phyloP scores from a whole-genome alignment of 352 stramenopile species.

The Phytophthora aleatoria region DNA sequence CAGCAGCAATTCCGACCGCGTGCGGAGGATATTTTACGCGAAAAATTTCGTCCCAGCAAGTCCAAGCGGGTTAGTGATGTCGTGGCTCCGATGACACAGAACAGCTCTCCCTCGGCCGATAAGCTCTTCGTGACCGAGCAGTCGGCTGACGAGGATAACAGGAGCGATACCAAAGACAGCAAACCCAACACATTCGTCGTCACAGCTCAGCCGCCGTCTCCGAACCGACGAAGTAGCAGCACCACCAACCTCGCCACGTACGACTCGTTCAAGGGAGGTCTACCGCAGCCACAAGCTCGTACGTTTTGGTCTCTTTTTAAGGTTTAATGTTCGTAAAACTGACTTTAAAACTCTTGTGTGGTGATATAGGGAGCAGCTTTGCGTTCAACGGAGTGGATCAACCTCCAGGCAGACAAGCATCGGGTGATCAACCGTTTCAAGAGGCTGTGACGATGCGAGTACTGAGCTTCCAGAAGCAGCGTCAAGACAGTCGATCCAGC shows the following conservation, averaged over 20 bases:
- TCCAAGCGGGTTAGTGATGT: constrained; percentile 25
- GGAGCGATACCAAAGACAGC: constrained; percentile 5
- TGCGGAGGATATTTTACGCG: constrained; percentile 67
- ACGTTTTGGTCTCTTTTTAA: constrained; percentile 10
- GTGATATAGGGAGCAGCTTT: constrained; percentile 34
- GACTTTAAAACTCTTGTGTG: constrained; percentile 5
- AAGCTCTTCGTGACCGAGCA: constrained; percentile 34
- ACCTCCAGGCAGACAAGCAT: constrained; percentile 6
- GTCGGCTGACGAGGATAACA: constrained; percentile 20
- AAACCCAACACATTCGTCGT: constrained; percentile 22
- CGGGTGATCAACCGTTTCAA: constrained; percentile 17
- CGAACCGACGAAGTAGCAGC: constrained; percentile 19
- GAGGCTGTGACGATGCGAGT: constrained; percentile 44
- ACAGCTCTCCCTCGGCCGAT: constrained; percentile 14
- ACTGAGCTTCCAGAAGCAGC: constrained; percentile 40
- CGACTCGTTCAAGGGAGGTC: constrained; percentile 27
- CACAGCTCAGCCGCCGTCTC: constrained; percentile 19
- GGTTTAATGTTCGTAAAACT: background rate
- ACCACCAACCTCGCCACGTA: constrained; percentile 22
- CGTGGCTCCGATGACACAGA: constrained; percentile 19
- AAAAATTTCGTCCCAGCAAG: constrained; percentile 35
- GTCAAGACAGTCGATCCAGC: constrained; percentile 22
- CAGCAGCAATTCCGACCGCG: constrained; percentile 61
- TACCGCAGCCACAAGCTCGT: constrained; percentile 21
- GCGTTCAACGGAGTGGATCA: constrained; percentile 40